phyloP scores from a whole-genome alignment of 768 basidiomycete species.

The Tulasnella sp. region DNA sequence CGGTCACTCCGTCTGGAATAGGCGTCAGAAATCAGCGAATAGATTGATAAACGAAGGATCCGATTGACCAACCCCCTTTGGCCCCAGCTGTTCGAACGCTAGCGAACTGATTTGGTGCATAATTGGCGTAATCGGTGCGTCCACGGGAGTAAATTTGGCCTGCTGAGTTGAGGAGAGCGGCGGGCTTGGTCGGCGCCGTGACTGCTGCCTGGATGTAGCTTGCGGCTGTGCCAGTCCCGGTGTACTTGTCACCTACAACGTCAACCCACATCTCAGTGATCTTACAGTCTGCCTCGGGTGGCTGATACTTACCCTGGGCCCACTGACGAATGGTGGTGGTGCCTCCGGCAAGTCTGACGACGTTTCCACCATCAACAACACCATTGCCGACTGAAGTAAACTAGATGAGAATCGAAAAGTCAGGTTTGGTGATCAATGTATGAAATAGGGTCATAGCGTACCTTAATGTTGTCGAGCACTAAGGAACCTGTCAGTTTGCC shows the following conservation, averaged over 20 bases:
- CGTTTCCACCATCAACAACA: constrained; percentile 44
- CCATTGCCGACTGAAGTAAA: constrained; percentile 37
- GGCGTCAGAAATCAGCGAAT: no score
- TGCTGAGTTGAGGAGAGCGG: constrained; percentile 40
- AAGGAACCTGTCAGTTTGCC: constrained; percentile 45
- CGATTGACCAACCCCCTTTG: neutral
- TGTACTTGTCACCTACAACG: constrained; percentile 40
- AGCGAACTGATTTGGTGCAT: constrained; percentile 41
- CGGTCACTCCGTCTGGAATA: constrained; percentile 60
- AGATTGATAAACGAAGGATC: no score
- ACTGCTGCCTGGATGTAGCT: constrained; percentile 45
- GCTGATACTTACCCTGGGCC: constrained; percentile 80
- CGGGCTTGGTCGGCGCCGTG: constrained; percentile 40
- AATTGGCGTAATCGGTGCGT: constrained; percentile 36
- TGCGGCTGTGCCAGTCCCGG: constrained; percentile 35
- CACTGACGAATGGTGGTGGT: constrained; percentile 52
- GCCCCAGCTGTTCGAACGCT: neutral
- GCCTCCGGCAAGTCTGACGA: constrained; percentile 27
- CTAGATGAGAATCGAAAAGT: no score
- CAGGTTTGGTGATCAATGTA: no score
- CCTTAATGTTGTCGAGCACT: constrained; percentile 50
- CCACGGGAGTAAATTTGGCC: neutral
- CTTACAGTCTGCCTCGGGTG: no score
- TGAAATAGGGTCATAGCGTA: constrained; percentile 29
- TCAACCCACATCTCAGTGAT: no score